Evolutionary conservation across 495 filamentous ascomycete genomes (phyloP), one percentile per base, ranked within the genome.

Genomic region (Annulohypoxylon maeteangense): DNA sequence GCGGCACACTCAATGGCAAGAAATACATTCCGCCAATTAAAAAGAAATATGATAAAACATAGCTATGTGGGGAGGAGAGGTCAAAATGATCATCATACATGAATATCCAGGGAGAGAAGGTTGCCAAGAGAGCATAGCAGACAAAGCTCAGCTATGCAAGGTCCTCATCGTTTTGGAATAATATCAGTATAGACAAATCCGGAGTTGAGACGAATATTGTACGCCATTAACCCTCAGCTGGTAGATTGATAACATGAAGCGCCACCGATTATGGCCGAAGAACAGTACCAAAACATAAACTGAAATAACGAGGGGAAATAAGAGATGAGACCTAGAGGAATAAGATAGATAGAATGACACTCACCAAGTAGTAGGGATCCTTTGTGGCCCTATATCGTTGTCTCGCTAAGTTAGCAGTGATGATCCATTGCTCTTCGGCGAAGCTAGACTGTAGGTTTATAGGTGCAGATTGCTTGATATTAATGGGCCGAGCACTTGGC

Each of bases 291-390:
- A 10, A 5, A 16, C 2, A 16, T 11, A 34, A 18, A 4, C 12
- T 53, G n/a, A 31, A 45, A 60, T 22, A 29, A 40, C 1, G 27
- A 44, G n/a, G 48, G 25, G 8, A 23, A 23, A 2, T 10, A 18
- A 48, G 18, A 23, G 5, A 22, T 1, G 27, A 29, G 27, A 3
- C 27, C 6, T 29, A 40, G 36, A 22, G n/a, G 12, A 42, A 53
- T 4, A 0, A 31, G 18, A 38, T 1, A 23, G 32, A 20, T n/a
- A 27, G 29, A 36, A 18, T 48, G 23, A 1, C 0, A 70, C 76
- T 61, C 66, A 84, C 82, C 75, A 82, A 75, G 51, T 81, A 86
- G 54, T 85, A 85, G 0, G 78, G 71, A 36, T 86, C 83, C 11
- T 84, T 83, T n/a, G 78, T 74, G 1, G 70, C 54, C 55, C 77